Evolutionary conservation across 2,329 filamentous ascomycete genomes (phyloP), one percentile per base, ranked within the genome.

Genomic region (Epichloe sp.): DNA sequence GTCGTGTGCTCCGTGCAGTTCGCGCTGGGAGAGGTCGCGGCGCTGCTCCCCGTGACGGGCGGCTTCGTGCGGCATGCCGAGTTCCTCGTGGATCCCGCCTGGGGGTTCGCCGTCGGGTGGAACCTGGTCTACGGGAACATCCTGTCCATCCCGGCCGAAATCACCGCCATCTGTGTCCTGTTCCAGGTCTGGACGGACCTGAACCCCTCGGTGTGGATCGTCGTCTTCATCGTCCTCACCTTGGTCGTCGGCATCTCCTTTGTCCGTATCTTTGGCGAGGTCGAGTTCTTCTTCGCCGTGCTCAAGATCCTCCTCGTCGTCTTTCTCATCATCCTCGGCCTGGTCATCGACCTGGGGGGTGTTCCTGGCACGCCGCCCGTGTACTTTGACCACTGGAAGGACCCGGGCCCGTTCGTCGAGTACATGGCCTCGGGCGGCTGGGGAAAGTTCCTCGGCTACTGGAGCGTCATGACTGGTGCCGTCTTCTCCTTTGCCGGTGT

Each of bases 401-500:
- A 80, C 35, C 84, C 85, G 0, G 83, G 82, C 1, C 79, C 82
- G 0, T 83, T 85, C 57, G 79, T 82, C 36, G 77, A 83, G 58
- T 79, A 83, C 59, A 75, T 85, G n/a, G 72, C 72, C 3, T 69
- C 67, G 0, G 75, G 78, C 0, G 68, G 76, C 34, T 78, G 72
- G 68, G 83, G 83, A 14, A 70, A 72, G 14, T 87, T 88, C 59
- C 71, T 86, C 4, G 84, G 85, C 7, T 80, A 86, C 58, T 75
- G 77, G 50, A 77, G 80, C 38, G 75, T 81, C 46, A 78, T 79
- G 47, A 76, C 75, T 11, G 78, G 79, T 19, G 80, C 83, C 51
- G 79, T 84, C 46, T 85, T 80, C 59, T 83, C 80, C 59, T 86
- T 83, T 60, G 80, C 82, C 2, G 85, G 85, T 14, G 81, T 81